Conservation (phyloP, 371 early-diverging fungal species). For the Syncephalastrum monosporum region DNA sequence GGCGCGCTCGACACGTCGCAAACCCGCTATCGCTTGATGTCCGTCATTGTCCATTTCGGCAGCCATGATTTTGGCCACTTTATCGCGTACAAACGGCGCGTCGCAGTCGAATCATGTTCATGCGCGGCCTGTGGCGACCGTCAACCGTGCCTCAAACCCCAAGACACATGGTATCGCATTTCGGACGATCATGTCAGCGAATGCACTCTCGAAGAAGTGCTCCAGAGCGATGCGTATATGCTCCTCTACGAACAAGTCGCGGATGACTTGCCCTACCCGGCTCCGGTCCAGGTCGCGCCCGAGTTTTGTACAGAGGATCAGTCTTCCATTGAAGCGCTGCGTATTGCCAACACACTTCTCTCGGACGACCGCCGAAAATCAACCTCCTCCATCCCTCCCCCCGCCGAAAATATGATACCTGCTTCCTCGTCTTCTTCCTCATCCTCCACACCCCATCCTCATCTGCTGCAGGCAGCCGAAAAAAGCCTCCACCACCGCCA, state of each 20-base stretch:
- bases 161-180: conserved; percentile 64
- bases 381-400: too few species aligned
- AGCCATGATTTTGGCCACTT: conserved; percentile 91
- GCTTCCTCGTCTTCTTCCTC: too few species aligned
- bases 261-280: too few species aligned
- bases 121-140: conserved; percentile 24
- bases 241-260: conserved; percentile 72
- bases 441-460: too few species aligned
- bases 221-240: conserved; percentile 84
- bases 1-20: conserved; percentile 9
- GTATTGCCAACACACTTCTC: conserved; percentile 29
- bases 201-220: conserved; percentile 63
- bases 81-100: conserved; percentile 80
- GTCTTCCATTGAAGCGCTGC: conserved; percentile 24
- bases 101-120: conserved; percentile 29
- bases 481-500: too few species aligned
- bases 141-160: conserved; percentile 7
- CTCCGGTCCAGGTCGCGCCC: too few species aligned
- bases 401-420: too few species aligned
- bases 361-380: conserved; percentile 13
- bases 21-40: conserved; percentile 67
- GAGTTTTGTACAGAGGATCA: too few species aligned
- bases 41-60: conserved; percentile 86
- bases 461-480: too few species aligned
- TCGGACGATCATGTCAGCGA: conserved; percentile 85